These are phyloP conservation scores for Hapsidospora chrysogenum DNA, from an alignment of 495 filamentous ascomycete species.

Conservation along the genomic window DNA sequence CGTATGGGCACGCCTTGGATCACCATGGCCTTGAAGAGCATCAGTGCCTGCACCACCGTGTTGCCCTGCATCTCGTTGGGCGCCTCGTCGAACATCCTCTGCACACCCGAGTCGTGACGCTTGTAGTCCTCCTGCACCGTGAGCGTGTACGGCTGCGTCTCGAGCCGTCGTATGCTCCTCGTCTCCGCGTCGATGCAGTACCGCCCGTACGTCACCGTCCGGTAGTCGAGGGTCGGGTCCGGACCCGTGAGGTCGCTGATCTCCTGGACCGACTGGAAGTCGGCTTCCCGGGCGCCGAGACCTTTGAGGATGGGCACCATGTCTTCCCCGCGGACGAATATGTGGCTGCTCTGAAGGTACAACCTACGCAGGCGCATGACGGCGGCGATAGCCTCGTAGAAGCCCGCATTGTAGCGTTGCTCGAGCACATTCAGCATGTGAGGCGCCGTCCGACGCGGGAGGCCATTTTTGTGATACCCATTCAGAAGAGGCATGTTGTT, in stretches of 20 bases:
- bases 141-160: constrained; percentile 2
- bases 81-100: constrained; percentile 1
- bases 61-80: constrained; percentile 2
- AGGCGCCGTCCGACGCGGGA: too few relatives aligned
- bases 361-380: constrained; percentile 1
- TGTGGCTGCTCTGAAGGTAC: background rate
- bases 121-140: constrained; percentile 2
- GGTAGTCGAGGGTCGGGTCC: constrained; percentile 1
- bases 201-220: background rate
- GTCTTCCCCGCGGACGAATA: background rate
- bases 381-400: constrained; percentile 1
- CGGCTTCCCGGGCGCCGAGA: background rate
- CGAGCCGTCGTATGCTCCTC: background rate
- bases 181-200: constrained; percentile 2
- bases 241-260: background rate
- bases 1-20: constrained; percentile 1
- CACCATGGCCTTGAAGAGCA: constrained; percentile 3
- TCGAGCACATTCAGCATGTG: constrained; percentile 2
- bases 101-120: constrained; percentile 1
- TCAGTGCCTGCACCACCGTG: constrained; percentile 2
- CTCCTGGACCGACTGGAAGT: background rate
- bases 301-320: constrained; percentile 1
- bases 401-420: background rate
- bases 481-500: too few relatives aligned
- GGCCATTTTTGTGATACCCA: too few relatives aligned